A percentile compares a stretch with the other conserved stretches of the same genome.
phyloP scores from a whole-genome alignment of 1,284 basidiomycete species.

The Ustilago nuda region DNA sequence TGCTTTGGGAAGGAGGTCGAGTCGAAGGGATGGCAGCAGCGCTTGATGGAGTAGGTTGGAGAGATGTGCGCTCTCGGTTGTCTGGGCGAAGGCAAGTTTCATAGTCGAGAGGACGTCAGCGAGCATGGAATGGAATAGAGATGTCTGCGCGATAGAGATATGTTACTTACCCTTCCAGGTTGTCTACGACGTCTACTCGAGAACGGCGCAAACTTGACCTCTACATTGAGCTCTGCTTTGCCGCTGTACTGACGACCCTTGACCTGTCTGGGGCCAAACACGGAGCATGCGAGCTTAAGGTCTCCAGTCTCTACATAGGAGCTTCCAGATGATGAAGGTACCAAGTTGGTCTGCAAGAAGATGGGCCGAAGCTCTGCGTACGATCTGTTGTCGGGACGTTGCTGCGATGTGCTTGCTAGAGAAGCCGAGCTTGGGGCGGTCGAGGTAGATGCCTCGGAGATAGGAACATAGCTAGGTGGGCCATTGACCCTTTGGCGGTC shows the following conservation, averaged over 20 bases:
- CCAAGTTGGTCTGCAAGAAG: constrained; percentile 82
- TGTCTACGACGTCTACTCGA: constrained; percentile 80
- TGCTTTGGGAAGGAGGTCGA: constrained; percentile 92
- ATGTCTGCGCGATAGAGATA: not conserved
- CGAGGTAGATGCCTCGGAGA: constrained; percentile 18
- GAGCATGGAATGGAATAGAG: too few relatives aligned
- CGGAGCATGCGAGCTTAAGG: constrained; percentile 93
- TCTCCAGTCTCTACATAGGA: constrained; percentile 90
- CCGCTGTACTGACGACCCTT: constrained; percentile 82
- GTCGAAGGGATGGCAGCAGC: constrained; percentile 82
- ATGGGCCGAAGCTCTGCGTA: constrained; percentile 71
- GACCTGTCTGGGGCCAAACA: constrained; percentile 93
- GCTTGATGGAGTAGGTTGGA: constrained; percentile 87
- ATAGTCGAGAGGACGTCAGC: not conserved
- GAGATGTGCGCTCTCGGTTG: constrained; percentile 89
- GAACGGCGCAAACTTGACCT: constrained; percentile 96
- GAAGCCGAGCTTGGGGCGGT: constrained; percentile 13
- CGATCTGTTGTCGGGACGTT: constrained; percentile 28
- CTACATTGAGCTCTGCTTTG: constrained; percentile 88
- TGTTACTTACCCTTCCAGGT: constrained; percentile 80
- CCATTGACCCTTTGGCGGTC: constrained; percentile 51
- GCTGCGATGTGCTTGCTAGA: constrained; percentile 16
- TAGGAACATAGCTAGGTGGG: constrained; percentile 31
- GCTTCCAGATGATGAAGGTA: constrained; percentile 92
- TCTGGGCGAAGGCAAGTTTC: constrained; percentile 72